These are phyloP conservation scores for Nothophaeocryptopus gaeumannii DNA, from an alignment of 2,329 filamentous ascomycete species.

Conservation along the genomic window DNA sequence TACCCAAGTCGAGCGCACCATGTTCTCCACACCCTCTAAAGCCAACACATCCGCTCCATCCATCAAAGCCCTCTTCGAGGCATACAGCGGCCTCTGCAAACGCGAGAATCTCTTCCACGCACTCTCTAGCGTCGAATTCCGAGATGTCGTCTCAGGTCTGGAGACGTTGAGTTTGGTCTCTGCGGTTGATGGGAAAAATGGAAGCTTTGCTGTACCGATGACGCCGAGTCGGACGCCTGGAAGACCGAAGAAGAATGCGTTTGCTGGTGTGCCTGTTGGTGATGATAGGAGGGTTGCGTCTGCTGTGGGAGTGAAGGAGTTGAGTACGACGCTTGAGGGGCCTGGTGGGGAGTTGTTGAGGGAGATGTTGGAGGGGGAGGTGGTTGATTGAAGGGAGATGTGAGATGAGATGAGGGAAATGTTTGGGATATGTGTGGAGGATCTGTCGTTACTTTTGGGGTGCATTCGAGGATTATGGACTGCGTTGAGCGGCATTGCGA, in stretches of 20 bases:
- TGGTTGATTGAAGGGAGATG: slow-evolving; percentile 3
- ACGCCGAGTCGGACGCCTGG: slow-evolving; percentile 64
- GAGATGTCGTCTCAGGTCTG: slow-evolving; percentile 83
- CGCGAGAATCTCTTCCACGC: slow-evolving; percentile 86
- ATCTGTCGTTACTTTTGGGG: background rate
- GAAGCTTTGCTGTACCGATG: slow-evolving; percentile 57
- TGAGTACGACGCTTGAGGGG: slow-evolving; percentile 34
- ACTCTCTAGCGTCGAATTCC: slow-evolving; percentile 86
- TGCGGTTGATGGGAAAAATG: slow-evolving; percentile 67
- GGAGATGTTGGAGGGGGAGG: slow-evolving; percentile 37
- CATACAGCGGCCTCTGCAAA: slow-evolving; percentile 79
- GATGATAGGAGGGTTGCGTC: slow-evolving; percentile 59
- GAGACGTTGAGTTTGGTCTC: slow-evolving; percentile 82
- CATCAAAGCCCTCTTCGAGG: slow-evolving; percentile 77
- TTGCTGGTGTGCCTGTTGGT: slow-evolving; percentile 39
- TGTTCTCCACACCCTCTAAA: slow-evolving; percentile 44
- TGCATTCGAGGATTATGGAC: background rate
- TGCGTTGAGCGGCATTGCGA: background rate
- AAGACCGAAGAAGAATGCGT: slow-evolving; percentile 46
- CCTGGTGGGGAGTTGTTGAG: slow-evolving; percentile 36
- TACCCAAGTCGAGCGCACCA: slow-evolving; percentile 30
- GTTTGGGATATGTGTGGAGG: background rate
- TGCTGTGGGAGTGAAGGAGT: slow-evolving; percentile 35
- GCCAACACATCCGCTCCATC: slow-evolving; percentile 61
- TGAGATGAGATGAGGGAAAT: background rate